Percentiles rank a stretch among this genome's conserved stretches.
Conservation (phyloP, 1,284 basidiomycete genomes). For the Puccinia hordei region DNA sequence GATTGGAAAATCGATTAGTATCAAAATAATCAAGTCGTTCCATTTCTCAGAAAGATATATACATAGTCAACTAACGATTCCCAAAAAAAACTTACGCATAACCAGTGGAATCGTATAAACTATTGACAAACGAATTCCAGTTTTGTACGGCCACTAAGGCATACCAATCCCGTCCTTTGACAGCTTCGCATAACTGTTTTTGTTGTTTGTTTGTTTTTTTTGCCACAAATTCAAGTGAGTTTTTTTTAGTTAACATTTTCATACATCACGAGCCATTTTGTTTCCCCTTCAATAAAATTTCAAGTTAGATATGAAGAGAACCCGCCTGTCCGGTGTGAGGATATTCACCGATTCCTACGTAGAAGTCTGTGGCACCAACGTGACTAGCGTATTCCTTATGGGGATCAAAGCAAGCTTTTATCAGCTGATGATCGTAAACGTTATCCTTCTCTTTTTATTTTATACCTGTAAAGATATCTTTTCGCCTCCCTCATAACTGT, state of each 20-base stretch:
- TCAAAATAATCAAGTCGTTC: neutral
- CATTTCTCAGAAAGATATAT: neutral
- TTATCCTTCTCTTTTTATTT: too few relatives aligned
- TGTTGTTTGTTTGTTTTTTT: neutral
- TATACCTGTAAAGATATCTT: constrained; percentile 31
- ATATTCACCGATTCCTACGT: constrained; percentile 42
- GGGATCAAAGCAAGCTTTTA: too few relatives aligned
- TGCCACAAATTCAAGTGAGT: neutral
- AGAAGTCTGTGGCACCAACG: constrained; percentile 48
- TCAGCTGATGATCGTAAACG: too few relatives aligned
- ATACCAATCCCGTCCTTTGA: constrained; percentile 49
- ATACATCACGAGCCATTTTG: neutral
- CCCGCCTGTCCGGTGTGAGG: constrained; percentile 46
- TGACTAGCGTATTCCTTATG: constrained; percentile 42
- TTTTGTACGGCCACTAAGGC: constrained; percentile 48
- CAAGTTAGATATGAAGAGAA: too few relatives aligned
- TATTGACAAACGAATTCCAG: constrained; percentile 51
- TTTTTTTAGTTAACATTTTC: too few relatives aligned
- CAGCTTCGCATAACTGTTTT: constrained; percentile 42
- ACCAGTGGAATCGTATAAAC: constrained; percentile 44
- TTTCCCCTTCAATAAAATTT: neutral
- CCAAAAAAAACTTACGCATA: constrained; percentile 36
- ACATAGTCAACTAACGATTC: neutral
- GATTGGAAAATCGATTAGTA: too few relatives aligned
- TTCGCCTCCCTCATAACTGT: constrained; percentile 42